Conservation (phyloP, 139 green algal species). For the Tetraselmis striata region DNA sequence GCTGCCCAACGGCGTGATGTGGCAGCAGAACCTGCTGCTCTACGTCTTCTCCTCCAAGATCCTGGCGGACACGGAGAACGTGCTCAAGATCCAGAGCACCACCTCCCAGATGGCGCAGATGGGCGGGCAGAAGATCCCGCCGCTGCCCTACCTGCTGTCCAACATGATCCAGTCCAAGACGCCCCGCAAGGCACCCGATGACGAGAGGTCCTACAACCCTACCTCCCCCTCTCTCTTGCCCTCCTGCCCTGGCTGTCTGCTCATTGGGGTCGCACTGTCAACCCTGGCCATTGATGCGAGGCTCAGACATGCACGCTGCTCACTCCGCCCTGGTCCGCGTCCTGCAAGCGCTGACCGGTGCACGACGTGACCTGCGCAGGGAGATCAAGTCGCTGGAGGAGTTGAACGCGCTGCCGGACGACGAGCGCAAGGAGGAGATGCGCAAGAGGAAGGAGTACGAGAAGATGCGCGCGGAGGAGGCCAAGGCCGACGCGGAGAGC, state of each 20-base stretch:
- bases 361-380: no score
- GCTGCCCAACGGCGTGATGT: slow-evolving; percentile 65
- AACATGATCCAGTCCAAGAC: slow-evolving; percentile 50
- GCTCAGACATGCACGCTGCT: no score
- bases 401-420: slow-evolving; percentile 20
- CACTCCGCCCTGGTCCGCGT: no score
- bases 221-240: no score
- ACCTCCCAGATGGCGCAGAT: slow-evolving; percentile 1
- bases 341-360: no score
- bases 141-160: slow-evolving; percentile 67
- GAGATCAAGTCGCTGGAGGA: slow-evolving; percentile 38
- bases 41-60: slow-evolving; percentile 68
- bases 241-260: no score
- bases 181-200: slow-evolving; percentile 45
- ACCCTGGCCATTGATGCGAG: slow-evolving; percentile 13
- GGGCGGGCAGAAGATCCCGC: slow-evolving; percentile 39
- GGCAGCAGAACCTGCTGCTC: slow-evolving; percentile 66
- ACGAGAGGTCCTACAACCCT: no score
- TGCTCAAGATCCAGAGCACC: slow-evolving; percentile 41
- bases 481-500: slow-evolving; percentile 27
- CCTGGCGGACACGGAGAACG: slow-evolving; percentile 54
- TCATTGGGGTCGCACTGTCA: no score
- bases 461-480: slow-evolving; percentile 35
- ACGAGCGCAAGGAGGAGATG: slow-evolving; percentile 26
- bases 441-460: slow-evolving; percentile 33